Evolutionary conservation across 805 yeast genomes (phyloP), one percentile per base, ranked within the genome.

Genomic region (Teunomyces atbi): DNA sequence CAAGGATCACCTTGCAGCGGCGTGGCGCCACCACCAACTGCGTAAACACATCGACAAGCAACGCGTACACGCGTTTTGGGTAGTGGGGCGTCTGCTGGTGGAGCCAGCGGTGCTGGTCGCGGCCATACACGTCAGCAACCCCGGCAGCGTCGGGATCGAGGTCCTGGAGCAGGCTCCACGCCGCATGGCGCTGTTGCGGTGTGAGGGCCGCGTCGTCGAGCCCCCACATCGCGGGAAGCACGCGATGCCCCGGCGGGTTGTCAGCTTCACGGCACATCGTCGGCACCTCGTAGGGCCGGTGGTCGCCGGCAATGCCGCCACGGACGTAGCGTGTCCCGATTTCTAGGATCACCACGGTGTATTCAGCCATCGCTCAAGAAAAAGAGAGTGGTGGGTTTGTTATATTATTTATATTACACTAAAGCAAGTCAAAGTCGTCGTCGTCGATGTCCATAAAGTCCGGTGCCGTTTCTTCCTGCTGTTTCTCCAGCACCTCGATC

Each of bases 401-500:
- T n/a, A n/a, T n/a, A n/a, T n/a, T n/a, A n/a, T n/a, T n/a, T n/a
- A n/a, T n/a, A n/a, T 3, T 21, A 18, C 13, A 19, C 1, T 47
- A 62, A 16, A 62, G 52, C 21, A 70, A 57, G 38, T 68, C 76
- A 28, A 73, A 64, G 43, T 69, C 78, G 16, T 71, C 79, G 41
- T 74, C 78, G 45, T 74, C 78, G 42, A 72, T 65, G 43, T 71
- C 77, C 74, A 73, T 71, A 45, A 67, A 72, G 27, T 68, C 76
- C 26, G 63, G 70, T n/a, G 62, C 69, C 28, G 37, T 19, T 3
- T 56, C 54, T 12, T 59, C 63, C 44, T 51, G 58, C 13, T 48
- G 52, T 18, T 45, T 47, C 13, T 42, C 49, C 26, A 47, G 40
- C 42, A 47, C 40, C 48, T 54, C 57, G 23, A 57, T 38, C 57